Evolutionary conservation across 2,329 filamentous ascomycete genomes (phyloP).

Genomic region (Penicillium sp.): DNA sequence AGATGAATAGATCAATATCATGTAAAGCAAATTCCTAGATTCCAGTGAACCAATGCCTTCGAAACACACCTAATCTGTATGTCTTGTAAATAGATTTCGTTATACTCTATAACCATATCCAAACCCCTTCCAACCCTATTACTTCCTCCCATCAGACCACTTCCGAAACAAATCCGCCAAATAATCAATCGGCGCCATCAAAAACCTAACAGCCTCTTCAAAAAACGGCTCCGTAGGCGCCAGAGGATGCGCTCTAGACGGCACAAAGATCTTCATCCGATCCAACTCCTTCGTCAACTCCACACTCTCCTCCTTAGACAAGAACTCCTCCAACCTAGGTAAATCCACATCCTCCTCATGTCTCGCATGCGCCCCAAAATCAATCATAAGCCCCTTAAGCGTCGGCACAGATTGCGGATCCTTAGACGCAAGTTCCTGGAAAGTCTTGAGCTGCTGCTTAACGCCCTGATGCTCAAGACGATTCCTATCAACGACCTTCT

Average conservation of each 20-base stretch:
- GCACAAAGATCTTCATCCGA: slow-evolving; percentile 56
- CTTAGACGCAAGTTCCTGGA: slow-evolving; percentile 47
- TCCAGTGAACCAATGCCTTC: too few species aligned
- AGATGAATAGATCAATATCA: too few species aligned
- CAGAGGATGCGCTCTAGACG: slow-evolving; percentile 52
- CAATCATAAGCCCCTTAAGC: slow-evolving; percentile 45
- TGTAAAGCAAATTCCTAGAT: too few species aligned
- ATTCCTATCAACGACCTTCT: slow-evolving; percentile 49
- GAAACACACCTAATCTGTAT: too few species aligned
- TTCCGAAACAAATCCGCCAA: slow-evolving; percentile 57
- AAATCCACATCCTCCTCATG: slow-evolving; percentile 54
- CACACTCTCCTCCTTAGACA: slow-evolving; percentile 40
- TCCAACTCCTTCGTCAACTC: slow-evolving; percentile 46
- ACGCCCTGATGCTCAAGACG: slow-evolving; percentile 53
- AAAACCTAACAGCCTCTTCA: slow-evolving; percentile 55
- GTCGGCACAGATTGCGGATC: slow-evolving; percentile 46
- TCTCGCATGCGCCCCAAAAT: slow-evolving; percentile 49
- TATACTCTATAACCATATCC: too few species aligned
- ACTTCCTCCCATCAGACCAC: slow-evolving; percentile 45
- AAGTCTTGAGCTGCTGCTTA: slow-evolving; percentile 52
- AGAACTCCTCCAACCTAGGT: slow-evolving; percentile 46
- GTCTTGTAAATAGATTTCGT: too few species aligned
- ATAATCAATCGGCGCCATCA: slow-evolving; percentile 58
- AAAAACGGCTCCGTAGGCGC: slow-evolving; percentile 56
- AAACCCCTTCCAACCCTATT: not conserved